Evolutionary conservation across 1,284 basidiomycete species (phyloP).

Genomic region (Boletellus sp.): DNA sequence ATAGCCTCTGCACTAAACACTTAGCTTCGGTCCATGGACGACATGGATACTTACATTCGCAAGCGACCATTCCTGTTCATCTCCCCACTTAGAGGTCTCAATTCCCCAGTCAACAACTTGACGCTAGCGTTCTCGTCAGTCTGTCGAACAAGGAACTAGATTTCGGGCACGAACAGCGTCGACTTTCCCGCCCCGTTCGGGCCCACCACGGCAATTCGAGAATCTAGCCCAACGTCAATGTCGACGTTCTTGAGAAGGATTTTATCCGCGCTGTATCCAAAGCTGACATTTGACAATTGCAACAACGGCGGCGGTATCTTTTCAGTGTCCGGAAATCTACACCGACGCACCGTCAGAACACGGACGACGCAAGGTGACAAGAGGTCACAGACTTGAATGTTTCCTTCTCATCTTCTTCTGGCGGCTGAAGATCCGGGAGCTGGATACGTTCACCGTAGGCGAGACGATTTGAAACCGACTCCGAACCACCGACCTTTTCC

Average conservation of each 20-base stretch:
- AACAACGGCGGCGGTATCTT: constrained; percentile 97
- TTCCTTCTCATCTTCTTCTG: constrained; percentile 87
- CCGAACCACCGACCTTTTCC: constrained; percentile 64
- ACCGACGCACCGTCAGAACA: constrained; percentile 1
- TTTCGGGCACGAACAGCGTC: constrained; percentile 51
- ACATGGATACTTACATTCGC: constrained; percentile 59
- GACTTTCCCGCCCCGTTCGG: constrained; percentile 81
- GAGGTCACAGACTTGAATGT: constrained; percentile 66
- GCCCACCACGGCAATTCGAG: constrained; percentile 88
- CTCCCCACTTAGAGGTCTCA: constrained; percentile 78
- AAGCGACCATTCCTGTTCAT: constrained; percentile 89
- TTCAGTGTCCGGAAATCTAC: constrained; percentile 88
- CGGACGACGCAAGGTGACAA: neutral
- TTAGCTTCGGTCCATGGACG: neutral
- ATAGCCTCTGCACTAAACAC: constrained; percentile 59
- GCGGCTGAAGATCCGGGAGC: constrained; percentile 90
- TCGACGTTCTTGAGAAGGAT: constrained; percentile 80
- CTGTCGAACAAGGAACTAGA: neutral
- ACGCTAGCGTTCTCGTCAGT: constrained; percentile 50
- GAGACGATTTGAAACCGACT: neutral
- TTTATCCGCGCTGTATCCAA: constrained; percentile 85
- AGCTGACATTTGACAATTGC: constrained; percentile 89
- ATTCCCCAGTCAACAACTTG: constrained; percentile 91
- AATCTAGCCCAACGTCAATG: constrained; percentile 88
- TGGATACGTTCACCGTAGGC: constrained; percentile 23